Conservation (phyloP, 352 stramenopile genomes). For the Phytophthora foliorum region DNA sequence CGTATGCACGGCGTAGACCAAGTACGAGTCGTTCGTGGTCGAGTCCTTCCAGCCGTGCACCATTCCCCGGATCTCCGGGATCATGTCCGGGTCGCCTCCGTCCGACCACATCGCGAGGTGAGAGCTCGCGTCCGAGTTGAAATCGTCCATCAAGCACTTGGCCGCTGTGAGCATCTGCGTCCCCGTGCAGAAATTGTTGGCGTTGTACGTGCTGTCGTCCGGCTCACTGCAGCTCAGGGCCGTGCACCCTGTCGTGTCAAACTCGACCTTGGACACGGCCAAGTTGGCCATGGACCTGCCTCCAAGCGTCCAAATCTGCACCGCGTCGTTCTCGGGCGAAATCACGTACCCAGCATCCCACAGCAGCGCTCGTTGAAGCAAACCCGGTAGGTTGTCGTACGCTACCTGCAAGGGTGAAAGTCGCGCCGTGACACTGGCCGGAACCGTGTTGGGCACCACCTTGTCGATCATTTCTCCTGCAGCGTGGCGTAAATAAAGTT, state of each 20-base stretch:
- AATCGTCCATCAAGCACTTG: conserved; percentile 44
- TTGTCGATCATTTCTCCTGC: conserved; percentile 28
- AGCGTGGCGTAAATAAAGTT: conserved; percentile 38
- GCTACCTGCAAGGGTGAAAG: conserved; percentile 25
- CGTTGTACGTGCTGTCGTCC: conserved; percentile 25
- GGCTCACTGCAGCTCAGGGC: conserved; percentile 40
- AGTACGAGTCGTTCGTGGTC: conserved; percentile 36
- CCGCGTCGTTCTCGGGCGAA: conserved; percentile 34
- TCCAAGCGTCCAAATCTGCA: conserved; percentile 45
- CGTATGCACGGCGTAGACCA: conserved; percentile 43
- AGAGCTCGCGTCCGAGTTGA: conserved; percentile 30
- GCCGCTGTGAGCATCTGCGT: conserved; percentile 41
- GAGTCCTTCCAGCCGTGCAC: conserved; percentile 38
- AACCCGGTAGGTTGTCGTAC: conserved; percentile 35
- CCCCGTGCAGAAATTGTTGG: conserved; percentile 35
- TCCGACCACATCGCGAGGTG: conserved; percentile 48
- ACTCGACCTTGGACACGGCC: conserved; percentile 43
- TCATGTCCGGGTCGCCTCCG: conserved; percentile 36
- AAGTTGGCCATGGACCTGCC: conserved; percentile 40
- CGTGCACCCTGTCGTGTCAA: conserved; percentile 40
- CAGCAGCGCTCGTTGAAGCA: conserved; percentile 45
- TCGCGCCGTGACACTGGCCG: conserved; percentile 23
- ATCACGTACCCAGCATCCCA: conserved; percentile 51
- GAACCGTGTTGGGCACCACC: conserved; percentile 27
- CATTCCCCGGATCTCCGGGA: conserved; percentile 33